Percentiles rank a stretch among this genome's conserved stretches.
Conservation (phyloP, 352 stramenopile species). For the Globisporangium orthogonon region DNA sequence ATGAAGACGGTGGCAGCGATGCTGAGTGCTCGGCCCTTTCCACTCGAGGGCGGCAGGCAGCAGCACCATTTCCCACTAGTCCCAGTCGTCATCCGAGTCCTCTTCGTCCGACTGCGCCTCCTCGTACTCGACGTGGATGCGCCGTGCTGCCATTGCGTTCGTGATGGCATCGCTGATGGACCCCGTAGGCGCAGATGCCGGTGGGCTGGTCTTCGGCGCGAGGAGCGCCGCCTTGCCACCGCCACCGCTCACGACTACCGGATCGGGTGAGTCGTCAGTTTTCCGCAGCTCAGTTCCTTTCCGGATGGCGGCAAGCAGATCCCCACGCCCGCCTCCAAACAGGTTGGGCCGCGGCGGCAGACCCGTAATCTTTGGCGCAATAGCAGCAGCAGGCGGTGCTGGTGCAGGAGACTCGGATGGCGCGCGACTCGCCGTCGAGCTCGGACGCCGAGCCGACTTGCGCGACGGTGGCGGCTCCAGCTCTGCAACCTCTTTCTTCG, state of each 20-base stretch:
- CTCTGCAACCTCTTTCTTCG: constrained; percentile 16
- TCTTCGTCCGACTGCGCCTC: constrained; percentile 49
- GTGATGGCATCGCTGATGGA: constrained; percentile 79
- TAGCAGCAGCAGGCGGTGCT: constrained; percentile 7
- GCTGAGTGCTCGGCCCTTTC: constrained; percentile 4
- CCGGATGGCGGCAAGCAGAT: constrained; percentile 75
- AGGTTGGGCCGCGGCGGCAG: constrained; percentile 60
- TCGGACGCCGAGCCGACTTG: constrained; percentile 9
- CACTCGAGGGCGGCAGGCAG: constrained; percentile 6
- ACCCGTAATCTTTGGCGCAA: constrained; percentile 17
- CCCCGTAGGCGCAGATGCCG: constrained; percentile 25
- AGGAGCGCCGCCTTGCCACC: not conserved
- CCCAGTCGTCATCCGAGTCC: constrained; percentile 80
- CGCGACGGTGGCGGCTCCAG: constrained; percentile 10
- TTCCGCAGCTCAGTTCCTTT: constrained; percentile 60
- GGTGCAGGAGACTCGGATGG: constrained; percentile 1
- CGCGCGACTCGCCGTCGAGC: constrained; percentile 10
- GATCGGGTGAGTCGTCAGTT: constrained; percentile 3
- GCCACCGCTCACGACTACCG: not conserved
- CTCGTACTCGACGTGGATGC: constrained; percentile 81
- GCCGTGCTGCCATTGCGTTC: constrained; percentile 71
- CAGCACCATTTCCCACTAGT: constrained; percentile 20
- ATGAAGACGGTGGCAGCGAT: not conserved
- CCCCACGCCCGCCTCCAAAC: constrained; percentile 57
- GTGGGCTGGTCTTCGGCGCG: not conserved